A percentile compares a stretch with the other conserved stretches of the same genome.
These are phyloP conservation scores for Mallotus nudiflorus DNA, from an alignment of 345 rosid genomes.

Conservation along the genomic window DNA sequence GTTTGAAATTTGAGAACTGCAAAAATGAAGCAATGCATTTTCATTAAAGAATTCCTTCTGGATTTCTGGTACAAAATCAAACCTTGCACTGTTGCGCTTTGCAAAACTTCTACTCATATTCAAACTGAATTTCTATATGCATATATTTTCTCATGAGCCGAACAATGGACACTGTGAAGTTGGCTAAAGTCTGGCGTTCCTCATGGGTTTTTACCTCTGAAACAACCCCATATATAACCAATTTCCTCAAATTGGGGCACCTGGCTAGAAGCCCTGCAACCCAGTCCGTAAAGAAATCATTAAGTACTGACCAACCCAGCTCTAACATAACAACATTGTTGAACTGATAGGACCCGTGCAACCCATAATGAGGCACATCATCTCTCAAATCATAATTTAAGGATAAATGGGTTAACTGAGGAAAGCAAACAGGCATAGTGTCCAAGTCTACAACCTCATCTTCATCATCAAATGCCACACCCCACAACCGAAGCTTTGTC, in stretches of 20 bases:
- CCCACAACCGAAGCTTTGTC: slow-evolving; percentile 75
- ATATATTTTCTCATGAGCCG: slow-evolving; percentile 74
- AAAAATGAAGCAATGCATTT: neutral
- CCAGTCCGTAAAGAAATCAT: slow-evolving; percentile 61
- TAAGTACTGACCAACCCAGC: slow-evolving; percentile 69
- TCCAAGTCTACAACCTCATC: slow-evolving; percentile 59
- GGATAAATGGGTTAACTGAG: slow-evolving; percentile 63
- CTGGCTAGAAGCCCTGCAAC: slow-evolving; percentile 59
- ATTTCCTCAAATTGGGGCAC: slow-evolving; percentile 67
- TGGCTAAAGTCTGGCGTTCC: slow-evolving; percentile 62
- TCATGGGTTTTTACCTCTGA: slow-evolving; percentile 63
- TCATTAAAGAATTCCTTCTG: neutral
- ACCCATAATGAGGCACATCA: slow-evolving; percentile 50
- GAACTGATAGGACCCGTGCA: slow-evolving; percentile 52
- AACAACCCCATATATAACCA: slow-evolving; percentile 65
- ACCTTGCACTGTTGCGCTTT: neutral
- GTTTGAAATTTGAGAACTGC: neutral
- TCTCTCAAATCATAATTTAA: slow-evolving; percentile 64
- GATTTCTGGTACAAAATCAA: neutral
- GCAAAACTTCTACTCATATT: slow-evolving; percentile 45
- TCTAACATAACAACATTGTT: slow-evolving; percentile 61
- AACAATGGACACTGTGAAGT: slow-evolving; percentile 66
- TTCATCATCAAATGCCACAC: slow-evolving; percentile 54
- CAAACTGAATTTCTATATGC: slow-evolving; percentile 69
- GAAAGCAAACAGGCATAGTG: slow-evolving; percentile 61